Percentiles rank a stretch among this genome's conserved stretches.
Evolutionary conservation across 495 filamentous ascomycete species (phyloP).

Genomic region (Choiromyces venosus): DNA sequence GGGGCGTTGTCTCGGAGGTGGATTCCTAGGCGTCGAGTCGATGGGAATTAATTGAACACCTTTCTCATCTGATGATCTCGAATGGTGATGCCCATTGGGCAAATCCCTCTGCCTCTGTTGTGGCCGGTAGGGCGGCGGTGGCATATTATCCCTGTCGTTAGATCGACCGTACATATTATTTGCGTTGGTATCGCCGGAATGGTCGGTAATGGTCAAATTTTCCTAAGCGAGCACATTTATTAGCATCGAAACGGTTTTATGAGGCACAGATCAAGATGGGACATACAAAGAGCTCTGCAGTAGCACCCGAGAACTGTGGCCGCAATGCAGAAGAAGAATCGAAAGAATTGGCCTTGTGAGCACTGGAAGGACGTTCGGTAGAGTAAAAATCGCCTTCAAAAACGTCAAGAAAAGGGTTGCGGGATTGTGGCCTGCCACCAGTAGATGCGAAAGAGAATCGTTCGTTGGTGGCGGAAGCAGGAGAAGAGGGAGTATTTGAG

Average conservation of each 20-base stretch:
- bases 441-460: conserved; percentile 51
- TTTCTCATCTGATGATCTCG: conserved; percentile 60
- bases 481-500: conserved; percentile 56
- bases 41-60: conserved; percentile 38
- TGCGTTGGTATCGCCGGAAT: conserved; percentile 30
- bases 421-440: conserved; percentile 65
- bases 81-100: conserved; percentile 51
- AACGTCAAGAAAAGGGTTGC: conserved; percentile 87
- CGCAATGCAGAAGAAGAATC: conserved; percentile 49
- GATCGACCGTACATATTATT: neutral
- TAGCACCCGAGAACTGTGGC: conserved; percentile 56
- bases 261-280: neutral
- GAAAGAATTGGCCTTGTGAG: conserved; percentile 55
- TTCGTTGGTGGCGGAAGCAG: conserved; percentile 46
- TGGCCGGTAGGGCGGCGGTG: conserved; percentile 36
- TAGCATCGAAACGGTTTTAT: conserved; percentile 18
- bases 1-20: conserved; percentile 43
- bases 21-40: conserved; percentile 26
- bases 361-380: conserved; percentile 41
- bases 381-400: conserved; percentile 51
- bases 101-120: neutral
- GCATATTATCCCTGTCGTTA: conserved; percentile 34
- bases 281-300: conserved; percentile 88
- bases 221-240: conserved; percentile 41
- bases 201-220: conserved; percentile 48